Percentiles rank a stretch among this genome's conserved stretches.
Conservation (phyloP, 352 stramenopile species). For the Phytopythium delawarense region DNA sequence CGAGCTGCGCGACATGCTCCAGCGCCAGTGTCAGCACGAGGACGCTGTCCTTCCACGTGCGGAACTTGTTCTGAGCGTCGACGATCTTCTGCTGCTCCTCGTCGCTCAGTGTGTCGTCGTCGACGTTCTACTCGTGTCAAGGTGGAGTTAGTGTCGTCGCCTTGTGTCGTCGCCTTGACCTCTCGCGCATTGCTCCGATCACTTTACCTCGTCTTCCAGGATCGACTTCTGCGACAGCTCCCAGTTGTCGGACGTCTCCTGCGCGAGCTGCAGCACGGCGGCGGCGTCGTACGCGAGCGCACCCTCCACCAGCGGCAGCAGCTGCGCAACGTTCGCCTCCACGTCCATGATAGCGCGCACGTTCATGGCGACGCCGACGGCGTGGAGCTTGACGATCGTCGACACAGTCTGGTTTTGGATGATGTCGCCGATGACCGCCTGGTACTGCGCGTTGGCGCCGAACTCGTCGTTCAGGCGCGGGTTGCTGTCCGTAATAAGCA, state of each 20-base stretch:
- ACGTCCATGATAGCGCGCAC: constrained; percentile 66
- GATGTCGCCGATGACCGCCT: constrained; percentile 59
- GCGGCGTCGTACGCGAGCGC: constrained; percentile 80
- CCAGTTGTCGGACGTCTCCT: constrained; percentile 60
- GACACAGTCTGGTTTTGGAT: constrained; percentile 54
- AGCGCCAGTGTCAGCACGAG: constrained; percentile 73
- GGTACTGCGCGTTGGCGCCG: constrained; percentile 49
- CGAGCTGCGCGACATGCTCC: constrained; percentile 70
- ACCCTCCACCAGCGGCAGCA: constrained; percentile 64
- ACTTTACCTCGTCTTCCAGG: constrained; percentile 45
- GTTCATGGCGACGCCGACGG: constrained; percentile 80
- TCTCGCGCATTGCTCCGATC: too few relatives aligned
- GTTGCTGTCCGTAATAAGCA: constrained; percentile 82
- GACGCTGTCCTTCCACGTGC: constrained; percentile 78
- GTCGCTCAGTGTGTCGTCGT: constrained; percentile 55
- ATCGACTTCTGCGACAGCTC: constrained; percentile 50
- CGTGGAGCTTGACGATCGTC: constrained; percentile 46
- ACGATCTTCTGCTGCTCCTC: constrained; percentile 60
- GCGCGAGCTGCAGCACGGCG: constrained; percentile 68
- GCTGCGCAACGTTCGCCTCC: constrained; percentile 58
- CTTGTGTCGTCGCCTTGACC: background rate
- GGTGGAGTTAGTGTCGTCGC: background rate
- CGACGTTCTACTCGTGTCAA: constrained; percentile 45
- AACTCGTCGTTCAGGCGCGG: constrained; percentile 71
- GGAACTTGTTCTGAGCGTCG: constrained; percentile 61